A percentile compares a stretch with the other conserved stretches of the same genome.
Conservation (phyloP, 2,329 filamentous ascomycete species). For the Paecilomyces niveus region DNA sequence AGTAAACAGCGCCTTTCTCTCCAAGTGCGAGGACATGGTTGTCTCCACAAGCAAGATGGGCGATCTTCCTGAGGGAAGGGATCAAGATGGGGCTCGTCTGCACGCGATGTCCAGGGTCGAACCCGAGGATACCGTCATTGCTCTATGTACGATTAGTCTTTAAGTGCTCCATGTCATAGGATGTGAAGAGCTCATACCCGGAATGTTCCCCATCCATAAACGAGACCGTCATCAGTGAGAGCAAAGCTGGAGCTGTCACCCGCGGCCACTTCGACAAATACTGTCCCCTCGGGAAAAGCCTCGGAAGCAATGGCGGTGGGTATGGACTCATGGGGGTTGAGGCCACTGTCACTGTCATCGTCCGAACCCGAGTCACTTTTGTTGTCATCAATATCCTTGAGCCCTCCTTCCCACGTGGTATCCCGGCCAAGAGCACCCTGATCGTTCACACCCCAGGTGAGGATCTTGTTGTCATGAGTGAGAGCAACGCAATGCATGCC, state of each 20-base stretch:
- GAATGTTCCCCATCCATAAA: constrained; percentile 59
- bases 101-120: constrained; percentile 40
- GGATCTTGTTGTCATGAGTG: constrained; percentile 71
- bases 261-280: constrained; percentile 52
- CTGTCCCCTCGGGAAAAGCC: constrained; percentile 46
- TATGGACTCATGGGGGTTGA: constrained; percentile 51
- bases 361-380: constrained; percentile 39
- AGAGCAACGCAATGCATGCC: constrained; percentile 76
- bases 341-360: constrained; percentile 43
- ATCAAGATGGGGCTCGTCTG: constrained; percentile 42
- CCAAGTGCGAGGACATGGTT: constrained; percentile 54
- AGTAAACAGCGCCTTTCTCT: constrained; percentile 51
- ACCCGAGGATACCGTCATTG: constrained; percentile 58
- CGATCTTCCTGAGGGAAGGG: constrained; percentile 48
- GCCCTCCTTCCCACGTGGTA: constrained; percentile 60
- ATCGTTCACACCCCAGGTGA: constrained; percentile 86
- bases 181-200: constrained; percentile 36
- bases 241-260: constrained; percentile 55
- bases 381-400: constrained; percentile 44
- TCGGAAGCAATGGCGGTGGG: constrained; percentile 44
- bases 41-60: constrained; percentile 47
- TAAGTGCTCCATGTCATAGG: not conserved
- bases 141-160: constrained; percentile 32
- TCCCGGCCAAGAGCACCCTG: constrained; percentile 72
- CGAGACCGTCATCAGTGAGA: constrained; percentile 52